These are phyloP conservation scores for Coniferiporia weirii DNA, from an alignment of 1,284 basidiomycete genomes.

Conservation along the genomic window DNA sequence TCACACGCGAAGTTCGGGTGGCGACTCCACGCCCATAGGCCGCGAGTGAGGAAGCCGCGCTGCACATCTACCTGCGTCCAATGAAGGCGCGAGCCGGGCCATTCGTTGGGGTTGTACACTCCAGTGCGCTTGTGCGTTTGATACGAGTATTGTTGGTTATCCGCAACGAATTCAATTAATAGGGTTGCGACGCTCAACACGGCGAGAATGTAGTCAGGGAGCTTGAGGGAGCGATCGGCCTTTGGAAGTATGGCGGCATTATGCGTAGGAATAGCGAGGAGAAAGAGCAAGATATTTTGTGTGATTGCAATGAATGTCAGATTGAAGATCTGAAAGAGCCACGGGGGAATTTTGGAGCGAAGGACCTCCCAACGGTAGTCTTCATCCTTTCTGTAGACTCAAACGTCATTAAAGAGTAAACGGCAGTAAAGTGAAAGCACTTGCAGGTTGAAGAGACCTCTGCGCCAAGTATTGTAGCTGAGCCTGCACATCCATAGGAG, in stretches of 20 bases:
- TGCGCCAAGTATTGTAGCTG: conserved; percentile 78
- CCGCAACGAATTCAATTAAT: conserved; percentile 72
- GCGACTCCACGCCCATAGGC: conserved; percentile 81
- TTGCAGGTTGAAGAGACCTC: conserved; percentile 77
- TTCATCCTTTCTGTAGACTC: conserved; percentile 54
- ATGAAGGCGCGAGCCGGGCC: conserved; percentile 56
- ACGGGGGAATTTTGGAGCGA: conserved; percentile 57
- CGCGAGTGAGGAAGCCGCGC: conserved; percentile 81
- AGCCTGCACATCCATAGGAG: conserved; percentile 71
- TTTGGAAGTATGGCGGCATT: conserved; percentile 52
- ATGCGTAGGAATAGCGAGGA: conserved; percentile 60
- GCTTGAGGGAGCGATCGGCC: conserved; percentile 39
- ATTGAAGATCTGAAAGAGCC: conserved; percentile 78
- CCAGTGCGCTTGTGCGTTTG: conserved; percentile 73
- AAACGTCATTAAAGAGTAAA: not conserved
- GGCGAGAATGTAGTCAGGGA: conserved; percentile 65
- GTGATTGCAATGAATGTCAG: conserved; percentile 74
- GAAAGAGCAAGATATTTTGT: conserved; percentile 79
- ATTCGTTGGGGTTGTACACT: conserved; percentile 42
- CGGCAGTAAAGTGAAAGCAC: conserved; percentile 23
- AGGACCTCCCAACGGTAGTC: conserved; percentile 91
- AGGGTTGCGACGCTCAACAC: conserved; percentile 55
- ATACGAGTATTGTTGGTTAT: conserved; percentile 88
- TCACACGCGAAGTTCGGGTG: conserved; percentile 93
- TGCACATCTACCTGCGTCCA: conserved; percentile 66